Evolutionary conservation across 495 filamentous ascomycete genomes (phyloP), one percentile per base, ranked within the genome.

Genomic region (Endocarpon pusillum): DNA sequence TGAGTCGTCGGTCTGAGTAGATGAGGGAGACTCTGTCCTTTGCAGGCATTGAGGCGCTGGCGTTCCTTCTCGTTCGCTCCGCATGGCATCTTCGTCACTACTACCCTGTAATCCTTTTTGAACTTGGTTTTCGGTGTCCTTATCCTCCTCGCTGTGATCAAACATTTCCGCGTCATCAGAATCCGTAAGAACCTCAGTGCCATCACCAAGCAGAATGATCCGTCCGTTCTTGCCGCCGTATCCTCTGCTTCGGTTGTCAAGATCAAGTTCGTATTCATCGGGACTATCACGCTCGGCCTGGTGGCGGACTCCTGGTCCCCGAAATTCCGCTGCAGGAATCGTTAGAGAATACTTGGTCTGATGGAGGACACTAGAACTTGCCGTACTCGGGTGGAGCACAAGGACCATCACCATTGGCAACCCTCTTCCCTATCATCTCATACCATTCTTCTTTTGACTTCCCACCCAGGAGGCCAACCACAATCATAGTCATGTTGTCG

Each of bases 331-430:
- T 97, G 59, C 48, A 54, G 54, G 57, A 55, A 43, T 51, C 53
- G 28, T 39, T 43, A 51, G 49, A 5, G 19, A 46, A 46, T 53
- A 46, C 49, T 41, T 23, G 15, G 26, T 27, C 33, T 11, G 23
- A 40, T 12, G 36, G 27, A 33, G 31, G 40, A 62, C 57, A 49
- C 60, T 52, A 62, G 59, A 67, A 66, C 84, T 80, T 92, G 80
- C 89, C 89, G 65, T 96, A 97, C 78, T 97, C 89, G 46, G 87
- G 89, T 61, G 89, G 89, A 57, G 89, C 89, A 64, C 89, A 94
- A 54, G 91, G 89, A 51, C 89, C 89, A 61, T 97, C 91, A 54
- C 89, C 89, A 50, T 84, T 84, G 32, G 87, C 83, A 57, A 96
- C 91, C 55, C 89, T 69, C 57, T 80, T 84, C 40, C 77, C 84